Base-by-base conservation (phyloP, 805 yeast genomes). In the Myxozyma lipomycoides region DNA sequence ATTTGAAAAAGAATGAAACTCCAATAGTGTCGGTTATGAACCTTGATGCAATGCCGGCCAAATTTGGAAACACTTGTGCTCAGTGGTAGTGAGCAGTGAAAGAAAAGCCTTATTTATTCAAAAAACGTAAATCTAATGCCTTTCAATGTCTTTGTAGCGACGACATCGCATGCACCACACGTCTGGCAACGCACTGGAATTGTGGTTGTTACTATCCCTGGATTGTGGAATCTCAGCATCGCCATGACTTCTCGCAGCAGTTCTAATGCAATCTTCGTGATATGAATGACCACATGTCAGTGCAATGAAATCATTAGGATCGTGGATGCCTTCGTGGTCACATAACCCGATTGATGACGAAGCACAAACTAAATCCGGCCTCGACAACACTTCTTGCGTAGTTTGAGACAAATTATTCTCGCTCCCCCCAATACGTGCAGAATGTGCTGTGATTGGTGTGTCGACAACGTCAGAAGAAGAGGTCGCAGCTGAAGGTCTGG, bases 91-190 rank as follows among this genome's bases (percentile, higher is more conserved):
- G n/a, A n/a, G n/a, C n/a, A n/a, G n/a, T n/a, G n/a, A n/a, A n/a
- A n/a, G n/a, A n/a, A n/a, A n/a, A n/a, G n/a, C n/a, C n/a, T n/a
- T n/a, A n/a, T n/a, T n/a, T n/a, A n/a, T n/a, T n/a, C n/a, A n/a
- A n/a, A n/a, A n/a, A n/a, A n/a, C n/a, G n/a, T n/a, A n/a, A n/a
- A n/a, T n/a, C n/a, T n/a, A 28, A 28, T 9, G 12, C 32, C 7
- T 9, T 28, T 52, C 58, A 28, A 60, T 59, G 17, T 52, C 46
- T 18, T 58, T 55, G 42, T 64, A 64, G 17, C 65, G 53, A 4
- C 68, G 60, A 40, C 68, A 64, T 23, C 66, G 46, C 49, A 54
- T 56, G 45, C 68, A 64, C 68, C 68, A 64, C n/a, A 64, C 66
- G 23, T 62, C 61, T 9, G 62, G 46, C 4, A 25, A 21, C 7